These are phyloP conservation scores for Achaetomiella virescens DNA, from an alignment of 495 filamentous ascomycete genomes.

Conservation along the genomic window DNA sequence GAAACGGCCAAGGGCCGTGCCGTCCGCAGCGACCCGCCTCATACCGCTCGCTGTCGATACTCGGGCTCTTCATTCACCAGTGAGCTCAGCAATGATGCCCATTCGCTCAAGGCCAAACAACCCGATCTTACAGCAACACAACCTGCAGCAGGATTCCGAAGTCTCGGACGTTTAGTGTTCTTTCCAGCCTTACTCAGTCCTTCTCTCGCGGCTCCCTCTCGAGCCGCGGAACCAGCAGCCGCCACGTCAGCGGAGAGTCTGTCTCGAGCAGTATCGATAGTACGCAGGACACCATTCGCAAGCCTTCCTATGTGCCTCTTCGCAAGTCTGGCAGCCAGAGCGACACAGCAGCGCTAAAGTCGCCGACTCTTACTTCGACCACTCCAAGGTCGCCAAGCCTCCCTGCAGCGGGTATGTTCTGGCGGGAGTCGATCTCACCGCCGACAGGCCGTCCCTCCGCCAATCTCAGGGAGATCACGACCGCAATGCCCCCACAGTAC, in stretches of 20 bases:
- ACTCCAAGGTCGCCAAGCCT: neutral
- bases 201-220: conserved; percentile 31
- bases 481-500: conserved; percentile 34
- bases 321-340: neutral
- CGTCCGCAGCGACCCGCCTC: neutral
- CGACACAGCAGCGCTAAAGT: neutral
- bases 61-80: neutral
- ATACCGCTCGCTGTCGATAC: neutral
- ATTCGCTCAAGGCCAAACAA: neutral
- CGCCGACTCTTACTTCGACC: neutral
- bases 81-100: conserved; percentile 11
- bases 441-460: neutral
- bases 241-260: conserved; percentile 18
- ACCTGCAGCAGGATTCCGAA: conserved; percentile 20
- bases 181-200: conserved; percentile 35
- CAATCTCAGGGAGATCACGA: conserved; percentile 21
- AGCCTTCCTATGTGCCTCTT: neutral
- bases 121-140: conserved; percentile 9
- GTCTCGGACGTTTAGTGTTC: conserved; percentile 34
- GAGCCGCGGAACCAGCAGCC: conserved; percentile 15
- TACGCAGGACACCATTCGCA: neutral
- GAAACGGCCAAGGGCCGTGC: conserved; percentile 14
- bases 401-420: too few relatives aligned
- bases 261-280: neutral
- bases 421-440: too few relatives aligned